Percentiles rank a stretch among this genome's conserved stretches.
Evolutionary conservation across 805 yeast genomes (phyloP).

Genomic region (Saccharomycopsis microspora): DNA sequence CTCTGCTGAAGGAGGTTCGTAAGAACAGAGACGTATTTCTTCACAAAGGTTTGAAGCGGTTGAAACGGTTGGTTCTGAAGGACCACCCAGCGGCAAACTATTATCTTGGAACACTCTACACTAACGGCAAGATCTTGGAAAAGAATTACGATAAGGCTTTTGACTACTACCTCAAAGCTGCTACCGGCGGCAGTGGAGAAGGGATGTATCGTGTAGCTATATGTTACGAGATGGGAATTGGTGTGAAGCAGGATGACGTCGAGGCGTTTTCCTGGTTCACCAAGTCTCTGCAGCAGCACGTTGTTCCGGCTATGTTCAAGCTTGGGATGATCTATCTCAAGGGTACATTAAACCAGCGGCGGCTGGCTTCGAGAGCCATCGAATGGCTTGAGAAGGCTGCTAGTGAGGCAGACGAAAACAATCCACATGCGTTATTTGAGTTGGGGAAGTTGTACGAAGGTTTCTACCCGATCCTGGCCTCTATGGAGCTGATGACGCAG

Average conservation of each 20-base stretch:
- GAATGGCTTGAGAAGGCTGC: constrained; percentile 43
- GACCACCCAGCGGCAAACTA: constrained; percentile 45
- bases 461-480: constrained; percentile 23
- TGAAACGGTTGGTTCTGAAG: constrained; percentile 44
- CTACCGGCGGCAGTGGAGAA: constrained; percentile 42
- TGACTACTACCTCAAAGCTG: constrained; percentile 47
- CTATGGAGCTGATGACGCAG: constrained; percentile 15
- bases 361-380: constrained; percentile 32
- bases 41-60: constrained; percentile 44
- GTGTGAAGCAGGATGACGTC: constrained; percentile 31
- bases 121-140: constrained; percentile 37
- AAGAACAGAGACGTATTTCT: constrained; percentile 46
- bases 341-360: constrained; percentile 31
- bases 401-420: constrained; percentile 28
- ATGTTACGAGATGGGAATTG: constrained; percentile 57
- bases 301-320: constrained; percentile 61
- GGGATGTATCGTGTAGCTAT: constrained; percentile 64
- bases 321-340: constrained; percentile 53
- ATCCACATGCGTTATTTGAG: constrained; percentile 49
- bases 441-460: constrained; percentile 44
- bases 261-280: constrained; percentile 44
- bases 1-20: constrained; percentile 31
- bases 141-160: constrained; percentile 51
- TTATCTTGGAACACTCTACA: constrained; percentile 49
- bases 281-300: constrained; percentile 51